A percentile compares a stretch with the other conserved stretches of the same genome.
Evolutionary conservation across 352 stramenopile species (phyloP).

Genomic region (Globisporangium heterothallicum): DNA sequence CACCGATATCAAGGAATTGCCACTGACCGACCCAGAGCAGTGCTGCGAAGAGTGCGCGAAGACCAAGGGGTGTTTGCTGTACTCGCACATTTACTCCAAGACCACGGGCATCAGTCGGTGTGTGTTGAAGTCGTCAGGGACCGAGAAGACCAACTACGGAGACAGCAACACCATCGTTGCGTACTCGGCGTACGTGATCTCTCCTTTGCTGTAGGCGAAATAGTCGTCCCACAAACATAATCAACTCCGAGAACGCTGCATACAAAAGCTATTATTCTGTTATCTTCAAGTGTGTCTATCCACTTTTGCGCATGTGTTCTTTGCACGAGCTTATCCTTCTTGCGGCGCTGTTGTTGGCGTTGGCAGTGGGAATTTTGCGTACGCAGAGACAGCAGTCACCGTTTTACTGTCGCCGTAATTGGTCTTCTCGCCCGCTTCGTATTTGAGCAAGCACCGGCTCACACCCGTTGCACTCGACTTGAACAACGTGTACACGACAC

Average conservation of each 20-base stretch:
- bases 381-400: conserved; percentile 1
- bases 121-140: conserved; percentile 5
- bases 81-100: conserved; percentile 4
- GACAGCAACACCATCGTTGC: conserved; percentile 13
- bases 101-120: conserved; percentile 2
- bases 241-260: no score
- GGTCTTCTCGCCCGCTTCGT: conserved; percentile 19
- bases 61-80: conserved; percentile 6
- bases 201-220: neutral
- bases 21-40: conserved; percentile 1
- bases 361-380: neutral
- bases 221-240: no score
- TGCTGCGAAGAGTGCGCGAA: conserved; percentile 10
- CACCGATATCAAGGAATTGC: conserved; percentile 24
- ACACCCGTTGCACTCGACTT: neutral
- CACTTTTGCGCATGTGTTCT: no score
- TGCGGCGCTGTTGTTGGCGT: no score
- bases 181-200: conserved; percentile 5
- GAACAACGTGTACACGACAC: conserved; percentile 4
- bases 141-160: conserved; percentile 32
- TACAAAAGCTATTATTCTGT: no score
- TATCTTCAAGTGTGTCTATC: no score
- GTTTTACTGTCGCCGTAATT: conserved; percentile 27
- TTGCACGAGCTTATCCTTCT: neutral
- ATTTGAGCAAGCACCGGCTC: conserved; percentile 9